Evolutionary conservation across 2,329 filamentous ascomycete species (phyloP).

Genomic region (Scedosporium minutisporum): DNA sequence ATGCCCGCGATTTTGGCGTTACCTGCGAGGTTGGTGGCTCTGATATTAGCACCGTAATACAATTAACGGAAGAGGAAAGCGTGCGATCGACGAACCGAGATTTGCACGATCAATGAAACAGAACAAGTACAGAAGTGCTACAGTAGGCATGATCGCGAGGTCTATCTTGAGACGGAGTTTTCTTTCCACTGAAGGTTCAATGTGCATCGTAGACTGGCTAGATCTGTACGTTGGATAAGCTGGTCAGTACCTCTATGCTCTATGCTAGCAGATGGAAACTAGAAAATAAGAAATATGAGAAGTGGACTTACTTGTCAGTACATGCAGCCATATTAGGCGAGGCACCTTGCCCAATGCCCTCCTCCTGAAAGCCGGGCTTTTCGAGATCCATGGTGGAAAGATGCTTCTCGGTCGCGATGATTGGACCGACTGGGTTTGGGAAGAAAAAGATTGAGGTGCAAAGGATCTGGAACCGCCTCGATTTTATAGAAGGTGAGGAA

Average conservation of each 20-base stretch:
- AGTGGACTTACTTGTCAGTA: no score
- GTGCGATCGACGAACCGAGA: conserved; percentile 41
- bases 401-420: no score
- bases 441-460: no score
- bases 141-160: conserved; percentile 53
- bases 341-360: no score
- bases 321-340: no score
- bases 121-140: conserved; percentile 58
- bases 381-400: no score
- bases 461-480: no score
- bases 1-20: conserved; percentile 59
- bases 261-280: not conserved
- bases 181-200: conserved; percentile 47
- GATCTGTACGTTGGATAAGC: not conserved
- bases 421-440: no score
- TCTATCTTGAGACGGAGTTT: conserved; percentile 56
- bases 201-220: conserved; percentile 33
- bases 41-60: conserved; percentile 60
- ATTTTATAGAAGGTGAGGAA: no score
- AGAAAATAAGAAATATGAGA: no score
- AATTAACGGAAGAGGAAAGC: conserved; percentile 27
- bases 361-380: no score
- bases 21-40: conserved; percentile 54
- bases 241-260: no score
- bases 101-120: conserved; percentile 70